Conservation (phyloP, 2,329 filamentous ascomycete genomes). For the Ceratocystis alfenasii region DNA sequence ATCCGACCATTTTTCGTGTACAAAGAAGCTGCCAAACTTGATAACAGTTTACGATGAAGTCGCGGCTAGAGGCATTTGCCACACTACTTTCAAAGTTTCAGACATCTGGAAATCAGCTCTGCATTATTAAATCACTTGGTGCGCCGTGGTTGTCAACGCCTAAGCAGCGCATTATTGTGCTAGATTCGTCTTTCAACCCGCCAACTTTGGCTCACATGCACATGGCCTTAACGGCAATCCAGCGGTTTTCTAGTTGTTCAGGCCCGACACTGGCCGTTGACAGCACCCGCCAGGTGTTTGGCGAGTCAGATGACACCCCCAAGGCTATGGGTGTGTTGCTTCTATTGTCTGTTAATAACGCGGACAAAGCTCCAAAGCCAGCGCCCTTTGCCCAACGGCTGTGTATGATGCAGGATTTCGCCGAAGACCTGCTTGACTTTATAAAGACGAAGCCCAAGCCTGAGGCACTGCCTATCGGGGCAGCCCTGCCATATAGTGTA, state of each 20-base stretch:
- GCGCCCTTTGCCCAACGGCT: conserved; percentile 56
- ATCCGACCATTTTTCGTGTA: background rate
- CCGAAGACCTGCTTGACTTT: conserved; percentile 37
- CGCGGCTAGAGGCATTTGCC: conserved; percentile 2
- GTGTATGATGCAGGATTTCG: conserved; percentile 60
- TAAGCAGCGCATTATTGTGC: conserved; percentile 37
- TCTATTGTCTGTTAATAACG: conserved; percentile 51
- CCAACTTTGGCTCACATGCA: conserved; percentile 49
- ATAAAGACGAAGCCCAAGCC: background rate
- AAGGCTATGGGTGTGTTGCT: conserved; percentile 38
- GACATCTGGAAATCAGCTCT: conserved; percentile 9
- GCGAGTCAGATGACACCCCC: background rate
- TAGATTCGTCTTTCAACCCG: conserved; percentile 59
- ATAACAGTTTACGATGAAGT: background rate
- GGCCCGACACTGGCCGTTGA: background rate
- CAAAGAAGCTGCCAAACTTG: background rate
- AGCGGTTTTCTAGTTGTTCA: conserved; percentile 18
- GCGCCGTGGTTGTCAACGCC: conserved; percentile 6
- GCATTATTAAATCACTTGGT: conserved; percentile 6
- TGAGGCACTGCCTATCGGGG: background rate
- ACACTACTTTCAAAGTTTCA: conserved; percentile 12
- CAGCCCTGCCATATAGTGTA: conserved; percentile 27
- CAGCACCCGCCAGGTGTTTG: background rate
- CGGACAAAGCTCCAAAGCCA: conserved; percentile 54
- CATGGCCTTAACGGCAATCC: conserved; percentile 43